Conservation (phyloP, 2,329 filamentous ascomycete species). For the Xenosphaeropsis pyriputrescens region DNA sequence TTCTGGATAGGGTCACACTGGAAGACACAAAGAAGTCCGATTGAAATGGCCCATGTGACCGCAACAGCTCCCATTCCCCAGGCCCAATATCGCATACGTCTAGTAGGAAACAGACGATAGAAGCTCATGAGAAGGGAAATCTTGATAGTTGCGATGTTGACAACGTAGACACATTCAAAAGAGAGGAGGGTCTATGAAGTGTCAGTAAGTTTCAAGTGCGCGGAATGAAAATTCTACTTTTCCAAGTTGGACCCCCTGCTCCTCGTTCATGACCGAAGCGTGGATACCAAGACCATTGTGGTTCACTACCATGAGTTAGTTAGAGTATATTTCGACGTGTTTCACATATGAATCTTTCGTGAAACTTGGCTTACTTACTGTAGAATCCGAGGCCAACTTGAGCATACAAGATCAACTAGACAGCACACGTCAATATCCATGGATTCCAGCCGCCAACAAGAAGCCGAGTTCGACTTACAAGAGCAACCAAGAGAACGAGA, state of each 20-base stretch:
- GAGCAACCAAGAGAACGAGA: constrained; percentile 4
- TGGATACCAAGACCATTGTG: constrained; percentile 9
- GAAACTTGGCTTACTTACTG: not conserved
- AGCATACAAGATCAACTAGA: too few relatives aligned
- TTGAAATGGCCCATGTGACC: constrained; percentile 16
- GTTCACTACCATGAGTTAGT: constrained; percentile 5
- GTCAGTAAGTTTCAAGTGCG: not conserved
- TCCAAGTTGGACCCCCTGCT: not conserved
- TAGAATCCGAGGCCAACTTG: not conserved
- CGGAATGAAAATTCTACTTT: constrained; percentile 5
- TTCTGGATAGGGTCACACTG: constrained; percentile 24
- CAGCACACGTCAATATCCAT: too few relatives aligned
- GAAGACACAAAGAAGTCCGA: constrained; percentile 20
- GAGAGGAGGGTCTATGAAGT: constrained; percentile 7
- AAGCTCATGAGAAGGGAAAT: constrained; percentile 20
- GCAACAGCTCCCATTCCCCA: constrained; percentile 13
- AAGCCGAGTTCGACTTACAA: constrained; percentile 14
- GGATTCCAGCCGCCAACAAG: constrained; percentile 1
- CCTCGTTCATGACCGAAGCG: constrained; percentile 1
- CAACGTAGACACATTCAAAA: constrained; percentile 15
- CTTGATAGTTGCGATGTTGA: constrained; percentile 16
- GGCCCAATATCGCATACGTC: constrained; percentile 6
- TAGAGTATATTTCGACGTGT: not conserved
- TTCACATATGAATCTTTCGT: not conserved
- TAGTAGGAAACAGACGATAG: constrained; percentile 16